phyloP scores from a whole-genome alignment of 1,284 basidiomycete species.

The Phellinidium pouzarii region DNA sequence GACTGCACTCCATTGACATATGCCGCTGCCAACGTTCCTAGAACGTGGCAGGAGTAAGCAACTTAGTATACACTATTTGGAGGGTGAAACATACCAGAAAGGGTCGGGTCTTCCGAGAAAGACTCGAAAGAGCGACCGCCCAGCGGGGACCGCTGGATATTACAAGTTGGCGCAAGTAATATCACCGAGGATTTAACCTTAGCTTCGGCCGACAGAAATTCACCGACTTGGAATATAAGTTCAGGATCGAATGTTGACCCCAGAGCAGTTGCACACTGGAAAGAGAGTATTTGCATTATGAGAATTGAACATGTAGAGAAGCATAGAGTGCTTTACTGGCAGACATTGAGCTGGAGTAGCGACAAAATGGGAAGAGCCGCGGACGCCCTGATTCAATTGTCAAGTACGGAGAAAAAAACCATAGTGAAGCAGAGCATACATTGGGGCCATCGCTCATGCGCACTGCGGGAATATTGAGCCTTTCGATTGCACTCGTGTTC shows the following conservation, averaged over 20 bases:
- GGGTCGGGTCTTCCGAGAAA: constrained; percentile 61
- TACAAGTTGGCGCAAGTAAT: constrained; percentile 62
- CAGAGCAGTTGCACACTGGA: constrained; percentile 59
- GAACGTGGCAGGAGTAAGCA: neutral
- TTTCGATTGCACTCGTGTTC: constrained; percentile 53
- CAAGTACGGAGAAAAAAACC: constrained; percentile 9
- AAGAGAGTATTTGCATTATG: neutral
- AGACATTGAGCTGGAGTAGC: constrained; percentile 57
- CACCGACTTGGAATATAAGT: constrained; percentile 46
- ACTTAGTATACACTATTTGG: neutral
- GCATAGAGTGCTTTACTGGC: constrained; percentile 34
- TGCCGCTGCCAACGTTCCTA: constrained; percentile 52
- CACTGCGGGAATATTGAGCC: constrained; percentile 54
- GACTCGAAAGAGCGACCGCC: constrained; percentile 64
- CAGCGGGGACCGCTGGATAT: constrained; percentile 58
- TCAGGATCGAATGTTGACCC: constrained; percentile 58
- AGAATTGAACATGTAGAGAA: constrained; percentile 1
- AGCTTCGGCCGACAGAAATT: constrained; percentile 53
- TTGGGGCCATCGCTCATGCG: constrained; percentile 65
- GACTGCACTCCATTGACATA: constrained; percentile 64
- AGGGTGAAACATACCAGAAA: constrained; percentile 40
- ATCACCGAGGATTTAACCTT: constrained; percentile 58
- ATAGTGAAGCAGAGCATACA: constrained; percentile 28
- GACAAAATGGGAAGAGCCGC: constrained; percentile 61
- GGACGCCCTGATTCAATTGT: constrained; percentile 42